These are phyloP conservation scores for Lachancea kluyveri DNA, from an alignment of 805 yeast species.

Conservation along the genomic window DNA sequence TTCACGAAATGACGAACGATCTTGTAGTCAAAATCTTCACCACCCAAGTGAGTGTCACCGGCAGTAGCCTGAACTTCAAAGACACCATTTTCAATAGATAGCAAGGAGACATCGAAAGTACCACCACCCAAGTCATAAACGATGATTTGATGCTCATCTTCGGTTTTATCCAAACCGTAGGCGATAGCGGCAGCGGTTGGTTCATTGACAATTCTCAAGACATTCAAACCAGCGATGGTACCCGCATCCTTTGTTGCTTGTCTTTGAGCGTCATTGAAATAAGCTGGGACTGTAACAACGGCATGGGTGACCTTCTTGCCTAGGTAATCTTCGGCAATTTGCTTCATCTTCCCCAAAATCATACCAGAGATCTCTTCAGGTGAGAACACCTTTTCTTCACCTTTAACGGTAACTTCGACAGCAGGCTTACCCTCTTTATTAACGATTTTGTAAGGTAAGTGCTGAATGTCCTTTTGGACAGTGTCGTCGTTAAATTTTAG, in stretches of 20 bases:
- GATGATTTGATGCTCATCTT: slow-evolving; percentile 81
- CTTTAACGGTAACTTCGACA: slow-evolving; percentile 67
- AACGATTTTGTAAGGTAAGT: slow-evolving; percentile 67
- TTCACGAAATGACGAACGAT: slow-evolving; percentile 82
- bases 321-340: slow-evolving; percentile 84
- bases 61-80: slow-evolving; percentile 91
- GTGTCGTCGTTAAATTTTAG: slow-evolving; percentile 68
- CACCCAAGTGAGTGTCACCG: slow-evolving; percentile 97
- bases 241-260: slow-evolving; percentile 94
- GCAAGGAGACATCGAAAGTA: slow-evolving; percentile 87
- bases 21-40: slow-evolving; percentile 92
- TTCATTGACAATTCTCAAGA: slow-evolving; percentile 84
- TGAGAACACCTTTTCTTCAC: slow-evolving; percentile 70
- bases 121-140: slow-evolving; percentile 98
- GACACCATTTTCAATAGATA: slow-evolving; percentile 85
- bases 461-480: slow-evolving; percentile 77
- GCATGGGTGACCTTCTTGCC: slow-evolving; percentile 84
- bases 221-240: slow-evolving; percentile 83
- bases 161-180: slow-evolving; percentile 81
- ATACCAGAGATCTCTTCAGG: slow-evolving; percentile 93
- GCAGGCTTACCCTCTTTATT: slow-evolving; percentile 77
- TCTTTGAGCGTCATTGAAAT: slow-evolving; percentile 90
- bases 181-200: slow-evolving; percentile 99
- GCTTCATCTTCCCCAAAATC: slow-evolving; percentile 88
- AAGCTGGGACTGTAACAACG: slow-evolving; percentile 89